Base-by-base conservation (phyloP, 208 protist genomes). In the Acanthamoeba culbertsoni region DNA sequence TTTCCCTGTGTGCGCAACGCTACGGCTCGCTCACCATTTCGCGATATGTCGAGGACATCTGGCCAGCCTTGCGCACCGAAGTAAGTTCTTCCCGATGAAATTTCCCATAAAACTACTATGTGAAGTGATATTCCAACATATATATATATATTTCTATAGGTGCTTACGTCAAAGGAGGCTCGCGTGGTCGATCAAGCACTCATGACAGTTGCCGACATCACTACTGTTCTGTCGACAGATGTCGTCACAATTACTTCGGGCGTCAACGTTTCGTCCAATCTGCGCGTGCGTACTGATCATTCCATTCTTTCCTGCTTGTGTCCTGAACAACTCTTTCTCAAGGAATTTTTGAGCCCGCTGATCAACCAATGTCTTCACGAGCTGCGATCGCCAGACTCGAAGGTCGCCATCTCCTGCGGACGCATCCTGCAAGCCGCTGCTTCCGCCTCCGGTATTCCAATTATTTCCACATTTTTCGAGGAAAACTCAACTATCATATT, bases 311-410 rank as follows among this genome's bases (percentile, higher is more conserved):
- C 12, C n/a, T 6, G 40, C 7, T 65, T 45, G 53, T 65, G 16
- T 40, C 6, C 42, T 31, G 12, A 7, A 53, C 28, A 53, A 23
- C 46, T 82, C n/a, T 82, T 31, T 46, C 12, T 65, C 12, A 33
- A 59, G 46, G 82, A 68, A 28, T 90, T 90, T 43, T 35, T 68
- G 37, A 33, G 65, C 37, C 46, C 82, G 16, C 82, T 68, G 10
- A 90, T 68, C 82, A 90, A 68, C 46, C 82, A 90, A n/a, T 90
- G 46, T 53, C 26, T 90, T 45, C 82, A 90, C 82, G 53, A 90
- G 42, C 82, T 90, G 12, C 82, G 82, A 14, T 68, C 46, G 2
- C 82, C 82, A 12, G 82, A 90, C 82, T 90, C 82, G 8, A 90
- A 90, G 42, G 46, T 68, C 35, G 82, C 82, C 33, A 90, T 90